phyloP scores from a whole-genome alignment of 2,329 filamentous ascomycete species.

The Aspergillus floridensis region DNA sequence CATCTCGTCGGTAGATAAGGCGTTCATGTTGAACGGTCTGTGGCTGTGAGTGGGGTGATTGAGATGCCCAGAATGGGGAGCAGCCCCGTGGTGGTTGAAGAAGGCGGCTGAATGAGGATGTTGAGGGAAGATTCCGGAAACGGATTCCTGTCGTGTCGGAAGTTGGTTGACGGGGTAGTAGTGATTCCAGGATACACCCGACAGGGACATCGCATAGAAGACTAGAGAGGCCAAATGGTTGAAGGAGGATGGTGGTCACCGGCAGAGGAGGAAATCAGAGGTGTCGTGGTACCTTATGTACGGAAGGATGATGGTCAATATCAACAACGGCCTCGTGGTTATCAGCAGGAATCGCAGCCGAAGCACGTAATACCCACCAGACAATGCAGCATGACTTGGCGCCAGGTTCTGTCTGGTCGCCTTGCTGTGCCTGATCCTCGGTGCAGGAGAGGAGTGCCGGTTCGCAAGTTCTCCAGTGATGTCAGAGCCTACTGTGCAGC shows the following conservation, averaged over 20 bases:
- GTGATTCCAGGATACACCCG: conserved; percentile 33
- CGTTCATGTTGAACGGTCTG: conserved; percentile 34
- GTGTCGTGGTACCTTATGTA: conserved; percentile 9
- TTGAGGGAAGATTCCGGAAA: conserved; percentile 24
- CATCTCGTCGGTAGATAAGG: conserved; percentile 52
- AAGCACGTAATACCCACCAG: conserved; percentile 11
- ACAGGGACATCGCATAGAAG: conserved; percentile 38
- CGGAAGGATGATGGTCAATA: conserved; percentile 1
- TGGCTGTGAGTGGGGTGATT: conserved; percentile 9
- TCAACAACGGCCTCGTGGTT: neutral
- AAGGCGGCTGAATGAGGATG: conserved; percentile 22
- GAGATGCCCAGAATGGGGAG: conserved; percentile 23
- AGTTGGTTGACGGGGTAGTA: conserved; percentile 32
- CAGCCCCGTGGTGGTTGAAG: conserved; percentile 22
- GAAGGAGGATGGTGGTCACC: neutral
- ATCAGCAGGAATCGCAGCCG: neutral
- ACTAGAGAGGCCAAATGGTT: conserved; percentile 3
- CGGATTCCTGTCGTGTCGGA: conserved; percentile 29
- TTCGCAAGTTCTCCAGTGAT: conserved; percentile 5
- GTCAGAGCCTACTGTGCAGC: conserved; percentile 8
- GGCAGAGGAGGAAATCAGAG: conserved; percentile 12
- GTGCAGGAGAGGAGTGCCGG: conserved; percentile 6
- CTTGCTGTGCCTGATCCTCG: conserved; percentile 2
- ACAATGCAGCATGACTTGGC: conserved; percentile 15
- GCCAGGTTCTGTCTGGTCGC: conserved; percentile 4